These are phyloP conservation scores for Lizonia empirigonia DNA, from an alignment of 2,329 filamentous ascomycete species.

Conservation along the genomic window DNA sequence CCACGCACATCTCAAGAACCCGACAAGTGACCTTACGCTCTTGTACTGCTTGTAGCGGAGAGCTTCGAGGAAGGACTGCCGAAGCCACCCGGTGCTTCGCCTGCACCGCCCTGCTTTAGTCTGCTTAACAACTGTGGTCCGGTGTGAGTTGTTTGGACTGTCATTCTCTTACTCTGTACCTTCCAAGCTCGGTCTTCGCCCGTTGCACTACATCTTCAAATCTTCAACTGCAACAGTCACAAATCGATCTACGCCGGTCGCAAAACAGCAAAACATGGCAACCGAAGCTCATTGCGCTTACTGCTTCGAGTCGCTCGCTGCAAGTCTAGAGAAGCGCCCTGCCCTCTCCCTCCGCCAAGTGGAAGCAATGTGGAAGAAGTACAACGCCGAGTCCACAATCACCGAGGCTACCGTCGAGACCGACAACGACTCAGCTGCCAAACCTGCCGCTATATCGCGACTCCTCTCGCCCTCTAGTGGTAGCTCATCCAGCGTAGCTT, in stretches of 20 bases:
- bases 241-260: background rate
- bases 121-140: constrained; percentile 14
- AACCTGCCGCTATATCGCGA: constrained; percentile 53
- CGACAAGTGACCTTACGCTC: constrained; percentile 26
- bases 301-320: constrained; percentile 86
- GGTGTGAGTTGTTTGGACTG: background rate
- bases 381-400: constrained; percentile 47
- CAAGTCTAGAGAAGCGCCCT: constrained; percentile 73
- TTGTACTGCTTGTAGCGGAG: constrained; percentile 33
- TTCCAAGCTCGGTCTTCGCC: background rate
- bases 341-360: constrained; percentile 71
- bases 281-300: constrained; percentile 83
- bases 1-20: constrained; percentile 20
- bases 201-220: background rate
- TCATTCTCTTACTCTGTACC: background rate
- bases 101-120: constrained; percentile 8
- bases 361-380: constrained; percentile 69
- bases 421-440: constrained; percentile 19
- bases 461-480: constrained; percentile 51
- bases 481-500: constrained; percentile 55
- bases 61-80: constrained; percentile 10
- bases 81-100: constrained; percentile 7
- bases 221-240: background rate
- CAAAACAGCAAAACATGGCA: constrained; percentile 67
- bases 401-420: constrained; percentile 28